Evolutionary conservation across 768 basidiomycete genomes (phyloP).

Genomic region (Crucibulum laeve): DNA sequence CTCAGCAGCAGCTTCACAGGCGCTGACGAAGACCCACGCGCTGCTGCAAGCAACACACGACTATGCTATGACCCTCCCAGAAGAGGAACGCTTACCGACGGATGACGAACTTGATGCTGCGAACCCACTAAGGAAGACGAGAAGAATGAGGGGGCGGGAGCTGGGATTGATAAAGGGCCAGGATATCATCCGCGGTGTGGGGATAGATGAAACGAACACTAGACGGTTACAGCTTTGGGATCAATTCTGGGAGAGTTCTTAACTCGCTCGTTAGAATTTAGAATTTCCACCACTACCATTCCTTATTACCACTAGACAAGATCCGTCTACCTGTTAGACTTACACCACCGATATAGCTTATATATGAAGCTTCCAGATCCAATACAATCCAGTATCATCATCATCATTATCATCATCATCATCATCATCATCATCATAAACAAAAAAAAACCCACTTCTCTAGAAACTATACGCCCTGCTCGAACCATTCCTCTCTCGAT

Average conservation of each 20-base stretch:
- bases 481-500: constrained; percentile 90
- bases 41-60: constrained; percentile 61
- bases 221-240: constrained; percentile 38
- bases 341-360: too few relatives aligned
- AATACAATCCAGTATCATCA: too few relatives aligned
- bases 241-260: constrained; percentile 47
- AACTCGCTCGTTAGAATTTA: too few relatives aligned
- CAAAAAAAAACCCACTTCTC: too few relatives aligned
- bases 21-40: constrained; percentile 73
- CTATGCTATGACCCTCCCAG: constrained; percentile 51
- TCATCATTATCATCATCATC: too few relatives aligned
- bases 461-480: constrained; percentile 76
- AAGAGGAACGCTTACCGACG: constrained; percentile 53
- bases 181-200: constrained; percentile 52
- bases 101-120: constrained; percentile 74
- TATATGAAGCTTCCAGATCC: too few relatives aligned
- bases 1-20: constrained; percentile 58
- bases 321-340: too few relatives aligned
- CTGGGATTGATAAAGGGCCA: constrained; percentile 79
- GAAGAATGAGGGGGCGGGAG: constrained; percentile 83
- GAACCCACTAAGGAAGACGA: constrained; percentile 61
- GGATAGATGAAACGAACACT: constrained; percentile 20
- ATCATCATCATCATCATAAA: too few relatives aligned
- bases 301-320: too few relatives aligned
- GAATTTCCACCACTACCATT: too few relatives aligned